Base-by-base conservation (phyloP, 2,329 filamentous ascomycete species). In the Aspergillus nomiae region DNA sequence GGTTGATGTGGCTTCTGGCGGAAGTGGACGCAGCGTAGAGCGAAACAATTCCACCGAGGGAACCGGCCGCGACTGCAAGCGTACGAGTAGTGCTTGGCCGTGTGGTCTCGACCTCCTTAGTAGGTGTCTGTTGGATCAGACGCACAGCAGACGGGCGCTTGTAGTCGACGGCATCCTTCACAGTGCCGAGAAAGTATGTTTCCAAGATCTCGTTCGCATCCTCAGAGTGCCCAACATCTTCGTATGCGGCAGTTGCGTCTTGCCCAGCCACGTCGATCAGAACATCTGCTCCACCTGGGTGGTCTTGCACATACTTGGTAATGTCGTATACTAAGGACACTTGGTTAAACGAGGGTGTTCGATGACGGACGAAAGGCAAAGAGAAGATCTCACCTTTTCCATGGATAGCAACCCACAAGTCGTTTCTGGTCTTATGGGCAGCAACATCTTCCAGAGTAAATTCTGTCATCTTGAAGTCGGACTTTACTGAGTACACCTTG, bases 291-390 rank as follows among this genome's bases (percentile, higher is more conserved):
- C 80, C 80, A 21, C 78, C 78, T 3, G 87, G 87, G 64, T 89
- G 87, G 61, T 89, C 86, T 30, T 83, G 75, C 1, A 86, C 64
- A 65, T 88, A 89, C 50, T 82, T 80, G 1, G 86, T 83, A 11
- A 88, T 76, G 71, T 89, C 78, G 68, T 87, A 89, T 2, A 89
- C 87, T 86, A 32, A 10, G 30, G 30, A 32, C 30, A 32, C 30
- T 32, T 32, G 30, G 30, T 32, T 32, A 32, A 32, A 32, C 8
- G 30, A 32, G 8, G 30, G 30, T 32, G 30, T 32, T 32, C 30
- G 7, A 32, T 7, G 30, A 32, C 30, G 30, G 8, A 9, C 30
- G 30, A 32, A 28, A 54, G 21, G 12, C 2, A 4, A 11, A 32
- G 19, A 12, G 16, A 41, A 11, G 36, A 41, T n/a, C 48, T 55